Percentiles rank a stretch among this genome's conserved stretches.
Evolutionary conservation across 169 alveolate species (phyloP).

Genomic region (Plasmodium ovale): DNA sequence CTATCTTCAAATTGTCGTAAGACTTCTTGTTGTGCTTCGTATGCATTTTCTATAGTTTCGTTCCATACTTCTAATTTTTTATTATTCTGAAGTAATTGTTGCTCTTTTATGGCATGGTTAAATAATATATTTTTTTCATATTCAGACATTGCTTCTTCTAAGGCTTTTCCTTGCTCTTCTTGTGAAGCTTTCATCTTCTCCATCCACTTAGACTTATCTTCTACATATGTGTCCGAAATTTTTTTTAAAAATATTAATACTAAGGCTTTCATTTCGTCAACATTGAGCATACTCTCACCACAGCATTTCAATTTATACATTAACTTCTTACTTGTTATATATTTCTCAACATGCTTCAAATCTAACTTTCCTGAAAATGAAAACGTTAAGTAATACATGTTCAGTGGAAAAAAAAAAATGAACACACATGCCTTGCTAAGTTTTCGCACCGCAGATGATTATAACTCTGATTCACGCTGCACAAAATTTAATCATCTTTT

Average conservation of each 20-base stretch:
- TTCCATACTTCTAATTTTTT: slow-evolving; percentile 49
- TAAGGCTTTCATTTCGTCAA: slow-evolving; percentile 85
- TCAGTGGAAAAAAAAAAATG: neutral
- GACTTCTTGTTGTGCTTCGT: slow-evolving; percentile 74
- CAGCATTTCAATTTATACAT: slow-evolving; percentile 77
- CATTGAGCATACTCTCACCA: slow-evolving; percentile 80
- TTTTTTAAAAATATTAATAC: slow-evolving; percentile 88
- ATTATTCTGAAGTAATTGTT: slow-evolving; percentile 50
- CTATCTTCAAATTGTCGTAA: slow-evolving; percentile 62
- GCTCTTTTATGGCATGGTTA: slow-evolving; percentile 66
- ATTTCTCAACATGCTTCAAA: slow-evolving; percentile 75
- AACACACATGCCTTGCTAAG: too few relatives aligned
- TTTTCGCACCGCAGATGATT: too few relatives aligned
- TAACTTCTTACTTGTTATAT: slow-evolving; percentile 79
- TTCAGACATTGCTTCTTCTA: slow-evolving; percentile 69
- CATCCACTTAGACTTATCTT: slow-evolving; percentile 68
- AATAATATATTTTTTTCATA: slow-evolving; percentile 56
- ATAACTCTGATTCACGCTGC: too few relatives aligned
- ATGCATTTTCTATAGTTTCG: slow-evolving; percentile 47
- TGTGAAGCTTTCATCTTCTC: slow-evolving; percentile 56
- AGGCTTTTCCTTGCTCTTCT: slow-evolving; percentile 73
- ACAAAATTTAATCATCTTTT: too few relatives aligned
- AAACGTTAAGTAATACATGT: neutral
- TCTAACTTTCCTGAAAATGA: slow-evolving; percentile 81
- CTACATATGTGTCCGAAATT: slow-evolving; percentile 82